Conservation (phyloP, 768 basidiomycete genomes). For the Kwoniella mangroviensis region DNA sequence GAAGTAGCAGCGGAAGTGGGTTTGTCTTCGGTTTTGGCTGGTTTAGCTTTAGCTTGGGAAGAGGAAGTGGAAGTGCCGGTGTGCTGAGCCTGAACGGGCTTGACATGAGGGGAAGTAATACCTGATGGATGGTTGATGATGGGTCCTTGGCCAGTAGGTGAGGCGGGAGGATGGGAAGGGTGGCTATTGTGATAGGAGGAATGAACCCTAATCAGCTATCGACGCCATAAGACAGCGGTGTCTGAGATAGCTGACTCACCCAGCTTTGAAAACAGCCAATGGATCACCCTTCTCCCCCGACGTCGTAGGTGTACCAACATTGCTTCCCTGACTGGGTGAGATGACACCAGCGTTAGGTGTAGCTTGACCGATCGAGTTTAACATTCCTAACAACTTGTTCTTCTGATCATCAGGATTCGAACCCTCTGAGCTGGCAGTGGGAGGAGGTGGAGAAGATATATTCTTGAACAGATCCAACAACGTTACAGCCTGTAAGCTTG, state of each 20-base stretch:
- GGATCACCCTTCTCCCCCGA: slow-evolving; percentile 16
- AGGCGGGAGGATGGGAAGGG: neutral
- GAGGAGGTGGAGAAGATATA: slow-evolving; percentile 26
- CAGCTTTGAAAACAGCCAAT: slow-evolving; percentile 15
- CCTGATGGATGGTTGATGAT: slow-evolving; percentile 27
- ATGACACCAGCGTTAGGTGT: slow-evolving; percentile 1
- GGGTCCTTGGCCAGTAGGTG: slow-evolving; percentile 21
- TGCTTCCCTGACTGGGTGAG: slow-evolving; percentile 17
- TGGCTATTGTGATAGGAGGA: neutral
- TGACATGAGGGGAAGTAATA: slow-evolving; percentile 9
- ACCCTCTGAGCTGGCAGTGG: neutral
- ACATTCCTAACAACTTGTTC: slow-evolving; percentile 40
- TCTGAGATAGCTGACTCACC: slow-evolving; percentile 3
- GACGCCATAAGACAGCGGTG: no score
- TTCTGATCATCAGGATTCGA: slow-evolving; percentile 16
- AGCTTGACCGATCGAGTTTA: slow-evolving; percentile 27
- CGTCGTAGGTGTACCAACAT: slow-evolving; percentile 1
- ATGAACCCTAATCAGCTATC: neutral
- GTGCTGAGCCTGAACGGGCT: slow-evolving; percentile 9
- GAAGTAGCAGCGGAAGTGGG: slow-evolving; percentile 6
- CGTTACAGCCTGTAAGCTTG: slow-evolving; percentile 35
- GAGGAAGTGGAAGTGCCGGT: slow-evolving; percentile 9
- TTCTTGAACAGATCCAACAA: slow-evolving; percentile 42
- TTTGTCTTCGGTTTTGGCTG: slow-evolving; percentile 1
- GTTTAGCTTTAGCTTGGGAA: slow-evolving; percentile 4